These are phyloP conservation scores for Corchorus olitorius DNA, from an alignment of 345 rosid genomes.

Conservation along the genomic window DNA sequence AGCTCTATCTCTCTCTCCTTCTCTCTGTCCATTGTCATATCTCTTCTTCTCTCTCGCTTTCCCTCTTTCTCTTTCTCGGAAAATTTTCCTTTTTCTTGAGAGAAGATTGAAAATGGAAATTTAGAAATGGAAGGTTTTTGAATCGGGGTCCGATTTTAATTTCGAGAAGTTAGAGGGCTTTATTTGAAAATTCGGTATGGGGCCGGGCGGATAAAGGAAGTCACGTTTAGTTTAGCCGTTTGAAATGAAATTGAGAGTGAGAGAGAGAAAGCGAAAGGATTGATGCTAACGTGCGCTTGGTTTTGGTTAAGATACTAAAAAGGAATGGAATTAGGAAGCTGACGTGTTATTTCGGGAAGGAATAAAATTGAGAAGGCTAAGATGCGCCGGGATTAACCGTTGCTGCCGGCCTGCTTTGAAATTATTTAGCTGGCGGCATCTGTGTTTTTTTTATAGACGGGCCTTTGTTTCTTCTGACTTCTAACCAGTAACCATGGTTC, in stretches of 20 bases:
- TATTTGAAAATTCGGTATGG: conserved; percentile 16
- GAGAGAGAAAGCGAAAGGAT: conserved; percentile 12
- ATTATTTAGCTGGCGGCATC: conserved; percentile 16
- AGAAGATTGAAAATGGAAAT: conserved; percentile 1
- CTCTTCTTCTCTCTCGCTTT: conserved; percentile 23
- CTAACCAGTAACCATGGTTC: not conserved
- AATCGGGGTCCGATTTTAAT: conserved; percentile 32
- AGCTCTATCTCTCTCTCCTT: conserved; percentile 99
- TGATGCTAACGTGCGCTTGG: conserved; percentile 34
- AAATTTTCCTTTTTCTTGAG: conserved; percentile 14
- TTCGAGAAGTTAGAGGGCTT: not conserved
- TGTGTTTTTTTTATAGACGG: not conserved
- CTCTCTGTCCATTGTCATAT: conserved; percentile 98
- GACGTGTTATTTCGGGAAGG: not conserved
- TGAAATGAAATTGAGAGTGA: conserved; percentile 23
- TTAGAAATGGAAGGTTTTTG: conserved; percentile 17
- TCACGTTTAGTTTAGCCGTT: conserved; percentile 25
- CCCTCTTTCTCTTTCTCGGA: conserved; percentile 30
- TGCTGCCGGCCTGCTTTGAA: conserved; percentile 27
- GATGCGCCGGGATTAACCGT: conserved; percentile 20
- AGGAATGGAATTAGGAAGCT: not conserved
- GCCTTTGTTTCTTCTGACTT: not conserved
- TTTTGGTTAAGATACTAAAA: not conserved
- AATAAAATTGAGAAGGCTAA: conserved; percentile 11
- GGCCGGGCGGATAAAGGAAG: conserved; percentile 20